These are phyloP conservation scores for Leptomonas pyrrhocoris DNA, from an alignment of 208 protist genomes.

Conservation along the genomic window DNA sequence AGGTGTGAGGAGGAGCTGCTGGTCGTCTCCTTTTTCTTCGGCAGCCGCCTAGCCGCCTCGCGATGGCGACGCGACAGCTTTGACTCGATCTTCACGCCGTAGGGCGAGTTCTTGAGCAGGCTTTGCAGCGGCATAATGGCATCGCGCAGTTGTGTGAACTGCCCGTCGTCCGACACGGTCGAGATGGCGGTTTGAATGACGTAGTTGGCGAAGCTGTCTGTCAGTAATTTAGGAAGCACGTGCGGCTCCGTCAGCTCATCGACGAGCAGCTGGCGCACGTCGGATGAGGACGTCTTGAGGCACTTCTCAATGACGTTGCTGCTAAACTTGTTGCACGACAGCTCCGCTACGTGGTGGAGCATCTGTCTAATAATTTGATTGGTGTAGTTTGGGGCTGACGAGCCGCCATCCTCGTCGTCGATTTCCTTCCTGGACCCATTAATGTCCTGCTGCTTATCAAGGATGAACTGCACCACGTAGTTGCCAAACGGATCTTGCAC, in stretches of 20 bases:
- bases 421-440: constrained; percentile 22
- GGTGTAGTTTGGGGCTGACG: constrained; percentile 59
- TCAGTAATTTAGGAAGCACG: constrained; percentile 91
- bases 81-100: constrained; percentile 96
- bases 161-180: constrained; percentile 87
- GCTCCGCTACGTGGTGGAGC: constrained; percentile 88
- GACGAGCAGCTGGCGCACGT: constrained; percentile 90
- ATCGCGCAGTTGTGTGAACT: constrained; percentile 94
- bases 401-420: constrained; percentile 12
- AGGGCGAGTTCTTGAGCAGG: constrained; percentile 96
- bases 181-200: constrained; percentile 97
- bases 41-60: constrained; percentile 54
- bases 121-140: constrained; percentile 94
- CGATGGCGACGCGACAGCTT: constrained; percentile 85
- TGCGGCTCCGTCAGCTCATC: constrained; percentile 94
- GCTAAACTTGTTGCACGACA: constrained; percentile 98
- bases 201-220: constrained; percentile 98
- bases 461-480: constrained; percentile 98
- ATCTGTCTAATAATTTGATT: constrained; percentile 92
- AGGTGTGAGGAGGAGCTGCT: constrained; percentile 9
- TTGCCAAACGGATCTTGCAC: constrained; percentile 98
- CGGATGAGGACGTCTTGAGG: constrained; percentile 86
- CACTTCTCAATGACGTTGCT: constrained; percentile 99
- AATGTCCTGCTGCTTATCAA: constrained; percentile 89
- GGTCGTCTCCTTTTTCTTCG: constrained; percentile 42